Conservation (phyloP, 768 basidiomycete genomes). For the Rickenella mellea region DNA sequence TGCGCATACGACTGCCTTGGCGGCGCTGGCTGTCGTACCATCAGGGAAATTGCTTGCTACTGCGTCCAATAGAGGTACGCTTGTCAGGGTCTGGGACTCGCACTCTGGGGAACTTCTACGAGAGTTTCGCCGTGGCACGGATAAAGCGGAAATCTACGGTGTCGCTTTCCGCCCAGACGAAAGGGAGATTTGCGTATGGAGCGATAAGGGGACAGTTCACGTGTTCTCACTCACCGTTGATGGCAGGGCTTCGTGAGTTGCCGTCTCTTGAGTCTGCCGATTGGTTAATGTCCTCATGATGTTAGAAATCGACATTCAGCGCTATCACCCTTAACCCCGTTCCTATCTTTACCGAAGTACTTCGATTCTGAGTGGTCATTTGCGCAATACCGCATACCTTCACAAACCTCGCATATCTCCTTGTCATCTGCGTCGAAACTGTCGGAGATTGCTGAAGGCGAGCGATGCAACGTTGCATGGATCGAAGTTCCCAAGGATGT, state of each 20-base stretch:
- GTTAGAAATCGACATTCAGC: constrained; percentile 85
- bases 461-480: constrained; percentile 85
- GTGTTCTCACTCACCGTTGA: constrained; percentile 63
- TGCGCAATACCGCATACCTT: constrained; percentile 82
- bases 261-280: background rate
- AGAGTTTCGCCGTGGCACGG: constrained; percentile 79
- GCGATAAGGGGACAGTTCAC: constrained; percentile 92
- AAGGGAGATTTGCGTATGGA: constrained; percentile 82
- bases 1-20: constrained; percentile 74
- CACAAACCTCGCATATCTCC: constrained; percentile 75
- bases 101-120: constrained; percentile 60
- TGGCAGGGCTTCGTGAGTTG: constrained; percentile 56
- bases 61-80: constrained; percentile 73
- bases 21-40: constrained; percentile 65
- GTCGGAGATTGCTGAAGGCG: constrained; percentile 65
- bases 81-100: constrained; percentile 83
- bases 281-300: constrained; percentile 2
- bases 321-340: constrained; percentile 70
- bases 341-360: constrained; percentile 78
- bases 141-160: constrained; percentile 87
- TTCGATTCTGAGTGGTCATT: constrained; percentile 97
- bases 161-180: constrained; percentile 84
- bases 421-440: constrained; percentile 48
- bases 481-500: constrained; percentile 41
- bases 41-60: constrained; percentile 79